Base-by-base conservation (phyloP, 2,329 filamentous ascomycete species). In the Juglanconis juglandina region DNA sequence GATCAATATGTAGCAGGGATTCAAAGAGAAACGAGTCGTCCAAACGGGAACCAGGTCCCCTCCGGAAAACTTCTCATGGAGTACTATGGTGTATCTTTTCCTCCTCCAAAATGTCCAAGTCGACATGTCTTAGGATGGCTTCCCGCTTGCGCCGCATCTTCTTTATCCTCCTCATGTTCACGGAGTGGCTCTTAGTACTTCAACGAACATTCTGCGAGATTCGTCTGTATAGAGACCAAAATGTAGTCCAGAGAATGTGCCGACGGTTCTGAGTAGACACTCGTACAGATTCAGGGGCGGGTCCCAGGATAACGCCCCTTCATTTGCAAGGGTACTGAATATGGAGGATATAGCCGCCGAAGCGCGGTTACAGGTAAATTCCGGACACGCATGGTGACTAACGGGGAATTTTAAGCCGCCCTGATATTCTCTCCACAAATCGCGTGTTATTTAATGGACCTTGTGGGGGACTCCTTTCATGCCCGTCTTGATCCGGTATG, bases 351-450 rank as follows among this genome's bases (percentile, higher is more conserved):
- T n/a, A 54, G 47, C 58, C 58, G 37, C 54, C 58, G 47, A 60
- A 35, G 17, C 47, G 58, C 53, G 53, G 58, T 60, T 42, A 46
- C 47, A 54, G 47, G 49, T 60, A 60, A 41, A 60, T 47, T 60
- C 8, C 9, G 14, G 39, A 42, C 52, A 44, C 24, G 39, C 11
- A n/a, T 52, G 47, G 33, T 17, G 7, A 24, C 13, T n/a, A 52
- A 34, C 49, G 49, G 17, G 39, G 49, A 33, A 53, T 53, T 33
- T 17, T 34, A 42, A 33, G 52, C 5, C 44, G 56, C 56, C 56
- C 47, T 46, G 44, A 39, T 30, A 11, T 8, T 6, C n/a, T 37
- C 58, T 53, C 58, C 53, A 51, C 53, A 42, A 51, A 52, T 60
- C 41, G 52, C 37, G 30, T 55, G 44, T 51, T 34, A 2, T 24